Base-by-base conservation (phyloP, 768 basidiomycete genomes). In the Suillus occidentalis region DNA sequence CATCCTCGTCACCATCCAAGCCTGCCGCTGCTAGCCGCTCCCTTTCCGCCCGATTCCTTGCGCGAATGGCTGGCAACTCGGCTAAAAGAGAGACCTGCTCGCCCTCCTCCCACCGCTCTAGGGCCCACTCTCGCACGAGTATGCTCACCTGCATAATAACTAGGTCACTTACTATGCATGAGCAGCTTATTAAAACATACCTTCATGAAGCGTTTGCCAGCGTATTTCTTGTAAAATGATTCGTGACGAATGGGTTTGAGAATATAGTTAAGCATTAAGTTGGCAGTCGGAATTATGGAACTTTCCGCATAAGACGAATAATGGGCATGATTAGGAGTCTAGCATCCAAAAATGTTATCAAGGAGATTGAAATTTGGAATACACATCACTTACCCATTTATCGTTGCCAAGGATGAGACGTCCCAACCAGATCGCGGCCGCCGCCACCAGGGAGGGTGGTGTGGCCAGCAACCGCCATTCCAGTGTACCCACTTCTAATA, bases 211-310 rank as follows among this genome's bases (percentile, higher is more conserved):
- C 86, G 90, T 78, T 90, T 94, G 36, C 87, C 84, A 0, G 92
- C 88, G 72, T 95, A 98, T 79, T 98, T 97, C 79, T 90, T 91
- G 81, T 85, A 88, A 73, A 97, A 89, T 36, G 87, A 87, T 60
- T 92, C 87, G 65, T 95, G 90, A 57, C 81, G 82, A 59, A 89
- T 74, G 4, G 89, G 85, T 70, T 89, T 84, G 61, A 95, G 80
- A 64, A 97, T 80, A 72, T 95, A 96, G 76, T 94, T 91, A 69
- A 97, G 73, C 91, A 97, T 95, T 67, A 92, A 71, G 72, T 90
- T 92, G 0, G 93, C 96, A 0, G 87, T 88, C 0, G 93, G 91
- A 39, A 95, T 77, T 53, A 98, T 76, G 61, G 89, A 88, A 45
- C 84, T 85, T 77, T 96, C 92, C 4, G 89, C 79, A 75, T 95